These are phyloP conservation scores for Tylopilus sp. DNA, from an alignment of 1,284 basidiomycete species.

Conservation along the genomic window DNA sequence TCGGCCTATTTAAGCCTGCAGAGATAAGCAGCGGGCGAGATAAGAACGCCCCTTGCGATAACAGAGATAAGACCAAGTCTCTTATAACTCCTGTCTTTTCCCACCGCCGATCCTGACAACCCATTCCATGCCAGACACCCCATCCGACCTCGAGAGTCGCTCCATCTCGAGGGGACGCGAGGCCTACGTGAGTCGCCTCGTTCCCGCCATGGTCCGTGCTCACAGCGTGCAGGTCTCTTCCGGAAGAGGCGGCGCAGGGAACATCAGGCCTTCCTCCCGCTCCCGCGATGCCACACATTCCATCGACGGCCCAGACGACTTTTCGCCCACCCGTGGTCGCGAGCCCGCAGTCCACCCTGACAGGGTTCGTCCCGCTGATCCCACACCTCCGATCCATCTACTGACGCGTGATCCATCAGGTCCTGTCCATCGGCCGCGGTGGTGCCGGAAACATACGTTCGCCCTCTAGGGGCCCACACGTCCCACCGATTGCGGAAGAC, in stretches of 20 bases:
- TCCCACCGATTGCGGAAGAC: constrained; percentile 43
- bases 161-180: constrained; percentile 59
- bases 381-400: background rate
- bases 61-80: constrained; percentile 28
- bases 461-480: constrained; percentile 58
- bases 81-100: constrained; percentile 7
- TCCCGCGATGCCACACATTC: constrained; percentile 51
- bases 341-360: constrained; percentile 56
- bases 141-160: constrained; percentile 37
- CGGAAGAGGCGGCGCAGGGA: constrained; percentile 76
- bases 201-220: background rate
- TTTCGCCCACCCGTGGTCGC: constrained; percentile 60
- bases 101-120: constrained; percentile 14
- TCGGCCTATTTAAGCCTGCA: constrained; percentile 19
- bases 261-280: constrained; percentile 63
- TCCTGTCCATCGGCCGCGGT: constrained; percentile 78
- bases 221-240: constrained; percentile 57
- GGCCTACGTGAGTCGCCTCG: constrained; percentile 43
- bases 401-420: constrained; percentile 39
- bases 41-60: constrained; percentile 34
- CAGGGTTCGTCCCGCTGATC: constrained; percentile 38
- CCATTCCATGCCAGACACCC: constrained; percentile 36
- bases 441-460: constrained; percentile 84
- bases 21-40: constrained; percentile 31
- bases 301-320: constrained; percentile 54